Base-by-base conservation (phyloP, 1,284 basidiomycete species). In the Mycena sp. region DNA sequence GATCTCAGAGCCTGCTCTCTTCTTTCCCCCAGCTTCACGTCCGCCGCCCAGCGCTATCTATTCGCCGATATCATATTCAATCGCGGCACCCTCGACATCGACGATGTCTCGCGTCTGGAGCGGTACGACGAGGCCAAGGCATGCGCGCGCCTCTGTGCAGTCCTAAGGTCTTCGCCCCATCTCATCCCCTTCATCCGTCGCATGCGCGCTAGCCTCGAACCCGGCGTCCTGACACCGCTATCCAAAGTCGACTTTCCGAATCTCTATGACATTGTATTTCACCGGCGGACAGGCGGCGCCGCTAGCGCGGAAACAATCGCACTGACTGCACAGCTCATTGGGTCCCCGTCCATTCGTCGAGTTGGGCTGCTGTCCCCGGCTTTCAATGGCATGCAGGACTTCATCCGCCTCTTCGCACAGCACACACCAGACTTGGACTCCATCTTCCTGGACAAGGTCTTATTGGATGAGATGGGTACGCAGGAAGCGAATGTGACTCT, bases 1-100 rank as follows among this genome's bases (percentile, higher is more conserved):
- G 67, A 65, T 54, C 63, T 72, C 22, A 22, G 56, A 25, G 59
- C 66, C 14, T 60, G 57, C 41, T 18, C 71, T 11, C 63, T 72
- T 9, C 39, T 72, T 22, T 56, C 67, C 10, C 41, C 34, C 30
- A 9, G 39, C 38, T 62, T 68, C 59, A 56, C 67, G 0, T 54
- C 66, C n/a, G 48, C 71, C 3, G 66, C 41, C 13, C 71, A 72
- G 20, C 67, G 59, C 39, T 44, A 62, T 4, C 56, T 72, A 11
- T 72, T 72, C 30, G 44, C 30, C 57, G 67, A 72, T 34, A 59
- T 72, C 66, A 69, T 72, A 25, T 39, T 72, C 37, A 72, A 72
- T 60, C 70, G 66, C 39, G 66, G 66, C 13, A 22, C 37, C 5
- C 62, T 65, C 7, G 46, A 63, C 25, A 57, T 68, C 61, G 70